Conservation (phyloP, 2,329 filamentous ascomycete genomes). For the Aspergillus persii region DNA sequence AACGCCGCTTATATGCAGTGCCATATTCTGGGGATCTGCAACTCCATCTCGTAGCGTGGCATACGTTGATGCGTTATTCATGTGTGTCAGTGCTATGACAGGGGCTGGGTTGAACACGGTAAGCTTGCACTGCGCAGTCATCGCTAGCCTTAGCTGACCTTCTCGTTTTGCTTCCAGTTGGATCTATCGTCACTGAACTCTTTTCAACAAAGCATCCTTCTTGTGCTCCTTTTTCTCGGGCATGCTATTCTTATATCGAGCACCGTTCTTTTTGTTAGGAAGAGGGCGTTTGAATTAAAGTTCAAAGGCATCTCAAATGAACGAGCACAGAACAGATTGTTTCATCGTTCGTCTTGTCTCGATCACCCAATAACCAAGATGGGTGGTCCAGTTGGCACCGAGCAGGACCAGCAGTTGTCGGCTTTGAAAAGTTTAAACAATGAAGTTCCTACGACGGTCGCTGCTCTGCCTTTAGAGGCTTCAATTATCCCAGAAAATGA, state of each 20-base stretch:
- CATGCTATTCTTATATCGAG: slow-evolving; percentile 66
- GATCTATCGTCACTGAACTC: slow-evolving; percentile 60
- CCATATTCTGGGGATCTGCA: slow-evolving; percentile 59
- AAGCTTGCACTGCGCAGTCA: slow-evolving; percentile 26
- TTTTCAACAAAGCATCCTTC: slow-evolving; percentile 66
- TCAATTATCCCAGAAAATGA: background rate
- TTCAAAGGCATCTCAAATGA: slow-evolving; percentile 54
- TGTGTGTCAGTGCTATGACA: slow-evolving; percentile 66
- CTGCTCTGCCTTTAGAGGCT: slow-evolving; percentile 1
- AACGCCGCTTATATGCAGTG: slow-evolving; percentile 54
- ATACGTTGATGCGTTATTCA: slow-evolving; percentile 66
- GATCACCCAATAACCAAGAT: background rate
- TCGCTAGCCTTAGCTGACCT: slow-evolving; percentile 1
- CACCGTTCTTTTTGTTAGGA: slow-evolving; percentile 61
- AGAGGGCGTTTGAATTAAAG: slow-evolving; percentile 60
- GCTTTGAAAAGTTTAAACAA: background rate
- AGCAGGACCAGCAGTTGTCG: background rate
- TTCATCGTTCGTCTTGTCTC: background rate
- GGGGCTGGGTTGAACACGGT: slow-evolving; percentile 66
- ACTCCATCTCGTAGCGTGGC: slow-evolving; percentile 51
- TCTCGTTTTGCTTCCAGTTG: slow-evolving; percentile 21
- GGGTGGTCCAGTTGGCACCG: background rate
- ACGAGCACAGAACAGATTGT: slow-evolving; percentile 15
- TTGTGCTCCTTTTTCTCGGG: slow-evolving; percentile 64
- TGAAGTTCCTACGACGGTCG: slow-evolving; percentile 5